Evolutionary conservation across 148 eudicot genomes (phyloP), one percentile per base, ranked within the genome.

Genomic region (Arctostaphylos glauca): DNA sequence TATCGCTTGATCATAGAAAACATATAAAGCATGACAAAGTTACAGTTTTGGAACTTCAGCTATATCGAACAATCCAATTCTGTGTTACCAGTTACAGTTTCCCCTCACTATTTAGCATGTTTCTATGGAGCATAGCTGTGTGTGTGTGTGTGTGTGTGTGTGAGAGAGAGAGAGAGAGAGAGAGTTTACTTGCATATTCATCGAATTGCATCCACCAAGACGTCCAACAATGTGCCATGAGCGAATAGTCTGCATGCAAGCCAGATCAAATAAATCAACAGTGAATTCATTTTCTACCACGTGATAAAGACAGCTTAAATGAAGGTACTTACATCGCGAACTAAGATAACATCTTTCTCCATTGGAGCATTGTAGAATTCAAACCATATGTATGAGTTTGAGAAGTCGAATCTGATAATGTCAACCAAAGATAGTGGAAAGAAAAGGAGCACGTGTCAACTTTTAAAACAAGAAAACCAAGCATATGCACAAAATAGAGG

Each of bases 151-250:
- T 31, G 38, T 31, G 38, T 0, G 38, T 31, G 38, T 31, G 38
- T 31, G 38, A 31, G 13, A 78, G 15, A 75, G 38, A 10, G 38
- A 38, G 5, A 47, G 25, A 46, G 77, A 18, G 47, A 16, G 47
- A 50, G n/a, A 78, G 48, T 68, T 84, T 88, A 94, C 99, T 88
- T 96, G 99, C 98, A 96, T 94, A 85, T 96, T 96, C 94, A 96
- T 83, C 68, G 99, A 93, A 84, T 96, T 96, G 91, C 94, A 94
- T 77, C 99, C 99, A 66, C 99, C 99, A 82, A 96, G 99, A 73
- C 98, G 95, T 85, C 98, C 98, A 84, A 96, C 88, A 52, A 96
- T 94, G 89, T 96, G 97, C 99, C 99, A 96, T 21, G 98, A 88
- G 23, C 99, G 91, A 86, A 96, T 88, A 38, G 95, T 86, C 98